phyloP scores from a whole-genome alignment of 164 flowering plant species.

The Amborella trichopoda region DNA sequence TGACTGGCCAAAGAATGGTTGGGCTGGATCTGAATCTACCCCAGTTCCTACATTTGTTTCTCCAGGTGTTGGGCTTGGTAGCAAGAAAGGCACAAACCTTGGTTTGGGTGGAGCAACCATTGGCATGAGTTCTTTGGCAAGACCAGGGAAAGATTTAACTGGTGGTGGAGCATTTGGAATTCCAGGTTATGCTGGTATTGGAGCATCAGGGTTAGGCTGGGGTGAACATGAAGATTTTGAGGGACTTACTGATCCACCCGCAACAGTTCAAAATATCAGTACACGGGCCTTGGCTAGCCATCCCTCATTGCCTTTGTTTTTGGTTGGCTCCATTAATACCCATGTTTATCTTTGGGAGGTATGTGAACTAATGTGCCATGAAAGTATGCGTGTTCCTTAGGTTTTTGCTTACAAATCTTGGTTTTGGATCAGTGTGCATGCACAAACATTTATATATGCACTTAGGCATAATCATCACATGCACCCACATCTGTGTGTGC shows the following conservation, averaged over 20 bases:
- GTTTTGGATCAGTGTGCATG: background rate
- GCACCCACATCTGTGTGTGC: too few relatives aligned
- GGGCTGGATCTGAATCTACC: conserved; percentile 76
- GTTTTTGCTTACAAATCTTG: background rate
- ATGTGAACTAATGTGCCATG: too few relatives aligned
- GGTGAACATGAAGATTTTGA: conserved; percentile 72
- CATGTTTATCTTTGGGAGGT: conserved; percentile 97
- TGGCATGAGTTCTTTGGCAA: conserved; percentile 41
- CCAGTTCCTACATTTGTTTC: conserved; percentile 73
- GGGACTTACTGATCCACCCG: conserved; percentile 68
- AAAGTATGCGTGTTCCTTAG: too few relatives aligned
- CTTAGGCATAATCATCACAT: too few relatives aligned
- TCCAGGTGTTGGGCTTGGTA: conserved; percentile 72
- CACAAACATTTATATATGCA: too few relatives aligned
- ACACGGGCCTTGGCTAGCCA: conserved; percentile 85
- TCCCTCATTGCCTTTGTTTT: conserved; percentile 80
- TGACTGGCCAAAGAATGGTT: conserved; percentile 92
- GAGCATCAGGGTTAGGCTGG: conserved; percentile 81
- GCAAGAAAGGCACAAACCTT: conserved; percentile 56
- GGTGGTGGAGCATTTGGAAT: conserved; percentile 70
- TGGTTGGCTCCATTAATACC: conserved; percentile 93
- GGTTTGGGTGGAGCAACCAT: conserved; percentile 81
- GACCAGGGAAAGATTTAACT: conserved; percentile 49
- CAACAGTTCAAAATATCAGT: conserved; percentile 54
- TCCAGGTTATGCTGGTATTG: conserved; percentile 77